Percentiles rank a stretch among this genome's conserved stretches.
phyloP scores from a whole-genome alignment of 2,329 filamentous ascomycete genomes.

The Rhynchosporium graminicola region DNA sequence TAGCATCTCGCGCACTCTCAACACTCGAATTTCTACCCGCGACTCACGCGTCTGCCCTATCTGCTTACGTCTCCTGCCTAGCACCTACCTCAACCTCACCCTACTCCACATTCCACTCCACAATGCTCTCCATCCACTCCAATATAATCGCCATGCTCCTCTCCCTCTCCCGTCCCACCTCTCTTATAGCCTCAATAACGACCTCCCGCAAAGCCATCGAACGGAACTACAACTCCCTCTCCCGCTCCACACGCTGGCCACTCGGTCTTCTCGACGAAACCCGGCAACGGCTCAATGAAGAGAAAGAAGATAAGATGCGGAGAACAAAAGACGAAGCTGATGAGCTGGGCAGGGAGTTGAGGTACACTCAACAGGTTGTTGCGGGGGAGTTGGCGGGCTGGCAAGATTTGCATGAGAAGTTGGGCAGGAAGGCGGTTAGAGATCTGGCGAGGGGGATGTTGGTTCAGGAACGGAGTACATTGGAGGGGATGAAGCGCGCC shows the following conservation, averaged over 20 bases:
- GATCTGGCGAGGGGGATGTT: conserved; percentile 78
- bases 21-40: conserved; percentile 67
- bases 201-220: conserved; percentile 74
- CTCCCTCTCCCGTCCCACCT: conserved; percentile 76
- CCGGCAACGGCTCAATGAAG: conserved; percentile 76
- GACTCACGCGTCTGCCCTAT: conserved; percentile 68
- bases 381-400: conserved; percentile 89
- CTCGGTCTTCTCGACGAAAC: conserved; percentile 84
- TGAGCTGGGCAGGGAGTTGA: conserved; percentile 75
- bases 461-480: conserved; percentile 73
- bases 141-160: conserved; percentile 80
- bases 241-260: conserved; percentile 76
- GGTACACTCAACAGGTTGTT: conserved; percentile 92
- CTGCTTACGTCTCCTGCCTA: conserved; percentile 68
- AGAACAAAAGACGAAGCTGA: conserved; percentile 70
- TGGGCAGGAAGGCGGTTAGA: conserved; percentile 72
- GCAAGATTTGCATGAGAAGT: conserved; percentile 83
- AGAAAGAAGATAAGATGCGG: conserved; percentile 78
- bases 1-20: conserved; percentile 55
- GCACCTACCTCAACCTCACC: conserved; percentile 72
- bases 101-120: conserved; percentile 70
- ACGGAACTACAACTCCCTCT: conserved; percentile 73
- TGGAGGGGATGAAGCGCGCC: conserved; percentile 80
- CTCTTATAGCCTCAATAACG: conserved; percentile 76
- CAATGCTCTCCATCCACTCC: conserved; percentile 76